Evolutionary conservation across 202 grass and related monocot species (phyloP), one percentile per base, ranked within the genome.

Genomic region (Alloteropsis angusta): DNA sequence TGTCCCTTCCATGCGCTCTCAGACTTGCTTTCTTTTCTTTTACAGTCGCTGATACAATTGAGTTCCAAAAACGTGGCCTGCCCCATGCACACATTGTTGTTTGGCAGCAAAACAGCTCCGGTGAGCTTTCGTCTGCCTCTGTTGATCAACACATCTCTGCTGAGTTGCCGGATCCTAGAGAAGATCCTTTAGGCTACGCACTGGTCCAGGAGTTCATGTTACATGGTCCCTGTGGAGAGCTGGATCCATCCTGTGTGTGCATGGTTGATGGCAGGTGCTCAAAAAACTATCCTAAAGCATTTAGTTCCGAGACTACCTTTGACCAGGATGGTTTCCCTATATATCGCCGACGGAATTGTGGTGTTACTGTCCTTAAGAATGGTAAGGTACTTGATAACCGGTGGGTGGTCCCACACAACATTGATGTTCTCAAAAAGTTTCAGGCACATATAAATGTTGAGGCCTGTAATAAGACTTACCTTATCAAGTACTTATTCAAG

Each of bases 191-290:
- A 0, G 30, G 21, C 0, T 74, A 45, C 2, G 38, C 10, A 2
- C 16, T 50, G 11, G 14, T 83, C 32, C 17, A 39, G 15, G 60
- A 75, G 7, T 75, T 75, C 15, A 68, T 67, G 70, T 9, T 75
- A 0, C 60, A 83, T 67, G 70, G 46, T 0, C 46, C 37, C 0
- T 83, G 80, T 36, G 80, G 69, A 7, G 9, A 2, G 6, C n/a
- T n/a, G n/a, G 3, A 83, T 44, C 16, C 16, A 42, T 18, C 13
- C 1, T 10, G 45, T 13, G 21, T 16, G 0, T 83, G 21, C 7
- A 75, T 67, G 59, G 21, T n/a, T 1, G 8, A 83, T 74, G 80
- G 79, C 0, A 62, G 6, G 4, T 90, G 87, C 12, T 60, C 35
- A 0, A 90, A 90, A 4, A 0, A n/a, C 0, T 90, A 34, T 45